phyloP scores from a whole-genome alignment of 2,329 filamentous ascomycete species.

The Zalaria obscura region DNA sequence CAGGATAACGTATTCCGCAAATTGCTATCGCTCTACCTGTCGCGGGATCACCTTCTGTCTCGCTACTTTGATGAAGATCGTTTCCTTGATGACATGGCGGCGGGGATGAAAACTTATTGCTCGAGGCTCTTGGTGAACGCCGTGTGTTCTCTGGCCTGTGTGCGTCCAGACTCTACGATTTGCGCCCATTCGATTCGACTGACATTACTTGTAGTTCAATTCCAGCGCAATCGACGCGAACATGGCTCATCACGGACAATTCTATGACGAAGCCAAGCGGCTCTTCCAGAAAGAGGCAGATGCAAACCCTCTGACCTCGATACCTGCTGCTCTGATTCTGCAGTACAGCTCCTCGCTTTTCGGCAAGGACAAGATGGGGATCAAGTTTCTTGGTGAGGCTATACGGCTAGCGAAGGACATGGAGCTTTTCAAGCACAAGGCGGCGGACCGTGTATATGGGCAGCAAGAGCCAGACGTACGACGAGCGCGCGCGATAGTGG shows the following conservation, averaged over 20 bases:
- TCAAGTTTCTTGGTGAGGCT: neutral
- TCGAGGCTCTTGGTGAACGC: constrained; percentile 10
- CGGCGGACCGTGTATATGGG: neutral
- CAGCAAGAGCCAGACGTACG: neutral
- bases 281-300: neutral
- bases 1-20: constrained; percentile 7
- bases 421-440: neutral
- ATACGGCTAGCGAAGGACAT: neutral
- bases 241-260: neutral
- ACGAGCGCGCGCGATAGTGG: neutral
- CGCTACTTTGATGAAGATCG: constrained; percentile 10
- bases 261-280: neutral
- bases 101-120: constrained; percentile 7
- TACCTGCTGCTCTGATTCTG: neutral
- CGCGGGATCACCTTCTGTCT: constrained; percentile 10
- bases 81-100: constrained; percentile 8
- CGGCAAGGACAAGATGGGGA: neutral
- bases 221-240: neutral
- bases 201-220: neutral
- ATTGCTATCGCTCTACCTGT: constrained; percentile 9
- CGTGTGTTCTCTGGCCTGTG: neutral
- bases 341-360: neutral
- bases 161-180: neutral
- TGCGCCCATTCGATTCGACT: neutral
- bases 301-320: neutral